Base-by-base conservation (phyloP, 2,329 filamentous ascomycete species). In the Cercospora sp. region DNA sequence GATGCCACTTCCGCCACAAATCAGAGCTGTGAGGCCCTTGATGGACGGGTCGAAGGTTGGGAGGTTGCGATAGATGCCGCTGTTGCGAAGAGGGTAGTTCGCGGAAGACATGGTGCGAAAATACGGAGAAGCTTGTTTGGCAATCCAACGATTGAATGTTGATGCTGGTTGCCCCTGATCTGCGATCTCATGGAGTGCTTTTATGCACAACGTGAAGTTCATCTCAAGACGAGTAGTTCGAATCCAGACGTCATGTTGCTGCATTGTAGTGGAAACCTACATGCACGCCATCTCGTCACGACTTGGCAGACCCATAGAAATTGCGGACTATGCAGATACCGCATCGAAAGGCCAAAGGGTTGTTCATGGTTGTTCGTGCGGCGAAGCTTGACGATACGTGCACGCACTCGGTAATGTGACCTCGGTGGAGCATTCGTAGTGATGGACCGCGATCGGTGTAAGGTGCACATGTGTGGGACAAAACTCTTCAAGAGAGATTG, bases 1-100 rank as follows among this genome's bases (percentile, higher is more conserved):
- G 16, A 85, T 82, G 2, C 83, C 84, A 76, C 83, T 85, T 40
- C 82, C 82, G 3, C 84, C 84, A 0, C 81, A 83, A 30, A 85
- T 79, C 37, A 85, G 80, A 3, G 83, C 83, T 0, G 81, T 83
- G 30, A 85, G 77, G 6, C 77, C 78, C 66, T 80, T 79, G 60
- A 80, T 66, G 0, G 76, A 74, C 3, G 77, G 70, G 16, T 81
- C 76, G 66, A 80, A 83, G 26, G 79, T 78, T 0, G 83, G 82
- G 0, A 85, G 79, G 61, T 82, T 83, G 72, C 83, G 81, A 68
- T 81, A 84, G 66, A 85, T 84, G 67, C 81, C 81, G 28, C 45
- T 58, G 24, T 61, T 65, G 43, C 63, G 55, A 18, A 65, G 62
- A 37, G 66, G 62, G 30, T 68, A 68, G 43, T 65, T 32, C 21